Conservation (phyloP, 495 filamentous ascomycete species). For the Penicillium atrosanguineum region DNA sequence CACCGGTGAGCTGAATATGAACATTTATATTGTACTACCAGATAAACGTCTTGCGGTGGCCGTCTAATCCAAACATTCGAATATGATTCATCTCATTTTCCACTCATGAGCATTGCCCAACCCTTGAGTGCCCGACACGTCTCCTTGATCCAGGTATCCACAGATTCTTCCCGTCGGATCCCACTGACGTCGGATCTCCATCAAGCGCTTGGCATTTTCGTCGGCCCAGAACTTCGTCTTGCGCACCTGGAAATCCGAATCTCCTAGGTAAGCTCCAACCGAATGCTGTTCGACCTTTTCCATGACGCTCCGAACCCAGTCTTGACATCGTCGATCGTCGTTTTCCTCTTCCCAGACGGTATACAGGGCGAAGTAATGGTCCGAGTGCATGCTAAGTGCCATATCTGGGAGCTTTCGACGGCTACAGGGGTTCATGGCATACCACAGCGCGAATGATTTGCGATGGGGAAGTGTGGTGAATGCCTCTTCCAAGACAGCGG, state of each 20-base stretch:
- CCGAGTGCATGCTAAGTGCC: conserved; percentile 50
- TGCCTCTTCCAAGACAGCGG: conserved; percentile 37
- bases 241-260: conserved; percentile 48
- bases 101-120: conserved; percentile 10
- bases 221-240: conserved; percentile 46
- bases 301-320: conserved; percentile 44
- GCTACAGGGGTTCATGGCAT: conserved; percentile 46
- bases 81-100: conserved; percentile 12
- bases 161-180: conserved; percentile 31
- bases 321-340: conserved; percentile 38
- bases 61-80: background rate
- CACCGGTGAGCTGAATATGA: no score
- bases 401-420: conserved; percentile 40
- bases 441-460: conserved; percentile 46
- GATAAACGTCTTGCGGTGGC: no score
- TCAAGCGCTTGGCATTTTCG: conserved; percentile 29
- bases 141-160: conserved; percentile 11
- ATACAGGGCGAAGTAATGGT: conserved; percentile 56
- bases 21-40: no score
- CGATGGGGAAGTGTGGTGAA: conserved; percentile 41
- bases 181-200: conserved; percentile 41
- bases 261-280: conserved; percentile 51
- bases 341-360: conserved; percentile 45
- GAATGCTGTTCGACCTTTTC: conserved; percentile 28
- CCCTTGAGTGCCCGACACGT: conserved; percentile 7